phyloP scores from a whole-genome alignment of 495 filamentous ascomycete species.

The Hypoxylon subgilvum region DNA sequence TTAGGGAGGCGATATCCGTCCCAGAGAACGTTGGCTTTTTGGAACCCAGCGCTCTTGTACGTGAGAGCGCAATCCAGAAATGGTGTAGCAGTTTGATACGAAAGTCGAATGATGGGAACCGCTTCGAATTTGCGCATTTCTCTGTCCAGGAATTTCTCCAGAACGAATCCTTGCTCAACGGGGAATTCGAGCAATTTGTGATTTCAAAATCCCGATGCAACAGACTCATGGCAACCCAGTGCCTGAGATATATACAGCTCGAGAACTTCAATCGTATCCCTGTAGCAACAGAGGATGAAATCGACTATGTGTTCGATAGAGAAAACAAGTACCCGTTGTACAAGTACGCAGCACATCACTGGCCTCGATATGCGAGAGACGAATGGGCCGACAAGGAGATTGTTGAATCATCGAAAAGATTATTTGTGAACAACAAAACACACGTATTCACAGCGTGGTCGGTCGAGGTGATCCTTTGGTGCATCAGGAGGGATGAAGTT shows the following conservation, averaged over 20 bases:
- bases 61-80: conserved; percentile 35
- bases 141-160: conserved; percentile 45
- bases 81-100: conserved; percentile 45
- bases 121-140: conserved; percentile 46
- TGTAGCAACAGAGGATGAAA: background rate
- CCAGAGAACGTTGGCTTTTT: background rate
- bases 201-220: conserved; percentile 1
- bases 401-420: background rate
- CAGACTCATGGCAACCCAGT: background rate
- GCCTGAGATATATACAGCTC: conserved; percentile 9
- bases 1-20: conserved; percentile 39
- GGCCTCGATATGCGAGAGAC: background rate
- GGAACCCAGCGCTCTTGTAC: conserved; percentile 26
- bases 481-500: too few relatives aligned
- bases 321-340: background rate
- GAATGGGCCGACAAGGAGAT: background rate
- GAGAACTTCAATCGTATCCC: background rate
- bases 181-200: background rate
- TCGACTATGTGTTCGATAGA: background rate
- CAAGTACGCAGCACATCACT: background rate
- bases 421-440: background rate
- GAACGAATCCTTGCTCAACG: background rate
- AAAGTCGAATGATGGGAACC: conserved; percentile 9
- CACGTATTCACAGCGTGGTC: background rate
- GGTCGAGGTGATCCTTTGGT: background rate